phyloP scores from a whole-genome alignment of 495 filamentous ascomycete genomes.

The Margaritispora aquatica region DNA sequence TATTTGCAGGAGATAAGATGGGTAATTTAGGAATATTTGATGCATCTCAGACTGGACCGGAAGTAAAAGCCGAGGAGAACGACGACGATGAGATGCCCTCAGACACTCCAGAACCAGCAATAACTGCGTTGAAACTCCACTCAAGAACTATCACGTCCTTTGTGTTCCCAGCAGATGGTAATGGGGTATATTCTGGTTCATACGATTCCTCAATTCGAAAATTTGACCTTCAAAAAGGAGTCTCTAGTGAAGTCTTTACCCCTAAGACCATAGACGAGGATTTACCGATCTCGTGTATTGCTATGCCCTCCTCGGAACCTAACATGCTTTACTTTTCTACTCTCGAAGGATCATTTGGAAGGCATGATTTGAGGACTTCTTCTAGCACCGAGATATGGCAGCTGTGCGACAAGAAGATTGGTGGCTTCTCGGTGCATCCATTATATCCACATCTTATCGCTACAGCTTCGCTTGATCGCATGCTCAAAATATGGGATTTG shows the following conservation, averaged over 20 bases:
- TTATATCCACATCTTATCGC: slow-evolving; percentile 73
- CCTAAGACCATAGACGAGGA: slow-evolving; percentile 62
- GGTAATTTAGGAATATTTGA: slow-evolving; percentile 93
- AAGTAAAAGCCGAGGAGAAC: slow-evolving; percentile 46
- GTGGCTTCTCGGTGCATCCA: slow-evolving; percentile 83
- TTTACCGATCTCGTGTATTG: slow-evolving; percentile 72
- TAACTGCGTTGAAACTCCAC: slow-evolving; percentile 84
- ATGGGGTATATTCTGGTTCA: slow-evolving; percentile 72
- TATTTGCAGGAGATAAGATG: slow-evolving; percentile 96
- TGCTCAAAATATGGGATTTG: slow-evolving; percentile 87
- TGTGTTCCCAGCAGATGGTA: slow-evolving; percentile 64
- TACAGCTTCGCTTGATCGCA: slow-evolving; percentile 86
- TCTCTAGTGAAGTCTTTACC: slow-evolving; percentile 72
- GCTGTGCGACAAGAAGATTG: slow-evolving; percentile 92
- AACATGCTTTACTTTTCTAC: slow-evolving; percentile 84
- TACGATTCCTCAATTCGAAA: slow-evolving; percentile 92
- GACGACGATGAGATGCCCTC: slow-evolving; percentile 56
- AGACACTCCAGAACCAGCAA: slow-evolving; percentile 63
- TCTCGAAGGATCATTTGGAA: slow-evolving; percentile 70
- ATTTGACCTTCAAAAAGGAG: slow-evolving; percentile 73
- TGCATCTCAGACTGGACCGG: slow-evolving; percentile 62
- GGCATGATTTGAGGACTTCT: slow-evolving; percentile 65
- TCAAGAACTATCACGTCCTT: slow-evolving; percentile 83
- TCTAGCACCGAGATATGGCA: slow-evolving; percentile 57
- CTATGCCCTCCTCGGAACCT: slow-evolving; percentile 63